phyloP scores from a whole-genome alignment of 1,284 basidiomycete species.

The Sporisorium graminicola region DNA sequence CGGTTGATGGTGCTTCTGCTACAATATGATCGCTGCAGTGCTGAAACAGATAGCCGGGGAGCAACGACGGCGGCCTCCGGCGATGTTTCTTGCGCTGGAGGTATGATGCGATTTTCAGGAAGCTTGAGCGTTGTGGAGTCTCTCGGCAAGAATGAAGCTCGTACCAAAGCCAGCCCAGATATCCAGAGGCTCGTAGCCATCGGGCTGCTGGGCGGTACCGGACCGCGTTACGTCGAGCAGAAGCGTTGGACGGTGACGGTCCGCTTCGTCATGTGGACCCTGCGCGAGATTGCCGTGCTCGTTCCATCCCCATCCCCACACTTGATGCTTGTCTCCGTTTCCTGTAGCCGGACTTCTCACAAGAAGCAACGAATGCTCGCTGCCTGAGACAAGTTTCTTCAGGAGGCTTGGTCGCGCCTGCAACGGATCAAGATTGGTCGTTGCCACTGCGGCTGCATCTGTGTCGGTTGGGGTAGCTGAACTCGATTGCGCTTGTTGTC shows the following conservation, averaged over 20 bases:
- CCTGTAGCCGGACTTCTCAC: not conserved
- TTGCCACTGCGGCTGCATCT: not conserved
- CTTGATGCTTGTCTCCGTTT: not conserved
- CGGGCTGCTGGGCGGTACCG: constrained; percentile 15
- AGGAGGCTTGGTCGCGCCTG: not conserved
- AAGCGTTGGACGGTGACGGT: constrained; percentile 23
- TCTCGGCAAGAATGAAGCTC: constrained; percentile 43
- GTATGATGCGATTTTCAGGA: not conserved
- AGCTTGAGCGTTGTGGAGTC: not conserved
- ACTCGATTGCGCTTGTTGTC: not conserved
- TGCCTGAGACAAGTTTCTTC: constrained; percentile 45
- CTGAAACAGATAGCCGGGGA: not conserved
- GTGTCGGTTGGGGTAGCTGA: not conserved
- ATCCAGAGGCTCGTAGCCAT: constrained; percentile 12
- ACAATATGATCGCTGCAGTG: not conserved
- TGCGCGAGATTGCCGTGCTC: constrained; percentile 58
- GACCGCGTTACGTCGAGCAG: constrained; percentile 35
- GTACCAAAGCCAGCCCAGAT: constrained; percentile 52
- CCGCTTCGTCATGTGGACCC: constrained; percentile 37
- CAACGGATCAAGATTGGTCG: not conserved
- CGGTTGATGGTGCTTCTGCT: not conserved
- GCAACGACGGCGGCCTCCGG: no score
- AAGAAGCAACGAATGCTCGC: constrained; percentile 48
- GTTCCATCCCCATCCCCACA: constrained; percentile 56
- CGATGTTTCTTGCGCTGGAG: not conserved